phyloP scores from a whole-genome alignment of 179 eudicot species.

The Corrigiola litoralis region DNA sequence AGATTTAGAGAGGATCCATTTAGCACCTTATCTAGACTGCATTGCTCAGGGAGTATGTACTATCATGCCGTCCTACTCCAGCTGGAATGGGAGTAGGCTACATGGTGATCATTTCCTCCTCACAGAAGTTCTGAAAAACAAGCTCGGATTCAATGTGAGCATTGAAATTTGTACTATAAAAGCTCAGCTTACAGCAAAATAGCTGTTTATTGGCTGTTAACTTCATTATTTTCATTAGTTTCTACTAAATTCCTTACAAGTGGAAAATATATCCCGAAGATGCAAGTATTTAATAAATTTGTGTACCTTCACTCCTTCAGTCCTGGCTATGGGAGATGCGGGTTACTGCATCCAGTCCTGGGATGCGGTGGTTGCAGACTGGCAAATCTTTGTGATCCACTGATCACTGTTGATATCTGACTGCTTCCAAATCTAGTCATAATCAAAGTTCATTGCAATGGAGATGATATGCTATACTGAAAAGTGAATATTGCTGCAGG shows the following conservation, averaged over 20 bases:
- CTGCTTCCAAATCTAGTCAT: neutral
- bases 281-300: no score
- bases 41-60: slow-evolving; percentile 69
- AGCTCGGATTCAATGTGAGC: slow-evolving; percentile 60
- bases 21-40: slow-evolving; percentile 69
- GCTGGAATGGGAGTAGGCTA: slow-evolving; percentile 64
- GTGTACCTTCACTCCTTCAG: no score
- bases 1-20: slow-evolving; percentile 58
- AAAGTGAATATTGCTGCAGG: slow-evolving; percentile 47
- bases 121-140: slow-evolving; percentile 57
- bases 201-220: neutral
- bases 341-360: no score
- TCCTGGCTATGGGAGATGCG: no score
- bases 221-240: no score
- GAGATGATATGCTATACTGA: neutral
- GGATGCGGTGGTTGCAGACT: no score
- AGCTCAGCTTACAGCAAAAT: neutral
- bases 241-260: no score
- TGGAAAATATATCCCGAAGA: no score
- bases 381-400: no score
- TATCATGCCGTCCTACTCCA: slow-evolving; percentile 67
- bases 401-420: neutral
- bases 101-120: slow-evolving; percentile 53
- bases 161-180: neutral
- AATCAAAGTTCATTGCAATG: neutral